Evolutionary conservation across 2,329 filamentous ascomycete genomes (phyloP), one percentile per base, ranked within the genome.

Genomic region (Tolypocladium ophioglossoides): DNA sequence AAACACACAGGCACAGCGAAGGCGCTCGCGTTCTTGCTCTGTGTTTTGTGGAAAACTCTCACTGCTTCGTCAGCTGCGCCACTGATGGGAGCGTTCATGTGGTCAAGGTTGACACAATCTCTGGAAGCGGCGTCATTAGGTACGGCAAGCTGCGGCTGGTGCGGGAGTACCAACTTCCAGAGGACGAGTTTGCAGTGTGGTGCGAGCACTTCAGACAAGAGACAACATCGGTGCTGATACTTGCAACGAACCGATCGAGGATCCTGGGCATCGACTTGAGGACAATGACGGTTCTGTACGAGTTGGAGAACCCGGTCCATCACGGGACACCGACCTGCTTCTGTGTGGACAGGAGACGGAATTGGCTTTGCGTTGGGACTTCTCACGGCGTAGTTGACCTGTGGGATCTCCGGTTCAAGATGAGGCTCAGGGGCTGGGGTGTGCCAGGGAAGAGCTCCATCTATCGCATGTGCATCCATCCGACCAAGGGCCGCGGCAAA

Each of bases 391-490:
- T 97, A 32, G 76, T 99, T 9, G 88, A 95, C 66, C 78, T 99
- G 1, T 99, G 94, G 94, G 94, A 99, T 69, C 77, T 99, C 41
- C 86, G 94, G n/a, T 99, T 99, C 76, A 87, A 84, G 60, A 81
- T 97, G 62, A 83, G 90, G 24, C 75, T 97, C 27, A 91, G 89
- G 67, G 88, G 86, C 16, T 97, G 91, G 90, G 90, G 90, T 1
- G 80, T 96, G 32, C 84, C 89, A 0, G 89, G 88, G 24, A 88
- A 88, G 56, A 84, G 86, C 1, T 78, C 89, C 20, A 89, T 97
- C 58, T 86, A 92, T 62, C 81, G 90, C 35, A 77, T 99, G 18
- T 79, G 83, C 54, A 76, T 95, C 1, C 90, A 95, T 64, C 90
- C 91, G 0, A 80, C 79, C 27, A 89, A 85, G 66, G 87, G 87